Conservation (phyloP, 2,329 filamentous ascomycete genomes). For the Cladobotryum protrusum region DNA sequence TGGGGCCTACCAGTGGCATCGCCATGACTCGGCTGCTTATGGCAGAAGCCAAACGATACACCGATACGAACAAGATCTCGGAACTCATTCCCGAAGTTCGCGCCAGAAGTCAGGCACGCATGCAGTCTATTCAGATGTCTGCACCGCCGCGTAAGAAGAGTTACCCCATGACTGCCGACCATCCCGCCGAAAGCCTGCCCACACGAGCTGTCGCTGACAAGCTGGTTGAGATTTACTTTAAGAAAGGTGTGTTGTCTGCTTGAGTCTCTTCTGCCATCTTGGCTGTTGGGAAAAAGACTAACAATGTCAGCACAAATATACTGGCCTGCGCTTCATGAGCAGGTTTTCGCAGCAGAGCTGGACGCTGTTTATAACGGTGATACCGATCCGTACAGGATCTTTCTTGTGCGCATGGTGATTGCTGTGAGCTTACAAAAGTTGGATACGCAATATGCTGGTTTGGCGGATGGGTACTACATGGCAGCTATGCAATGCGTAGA, state of each 20-base stretch:
- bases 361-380: conserved; percentile 75
- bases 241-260: conserved; percentile 57
- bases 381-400: conserved; percentile 76
- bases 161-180: conserved; percentile 83
- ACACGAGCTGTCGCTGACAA: conserved; percentile 67
- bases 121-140: conserved; percentile 54
- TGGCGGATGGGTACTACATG: conserved; percentile 92
- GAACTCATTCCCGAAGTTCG: conserved; percentile 77
- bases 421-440: conserved; percentile 93
- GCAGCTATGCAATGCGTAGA: conserved; percentile 82
- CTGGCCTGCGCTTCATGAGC: conserved; percentile 81
- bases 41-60: conserved; percentile 92
- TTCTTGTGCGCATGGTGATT: conserved; percentile 83
- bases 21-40: conserved; percentile 92
- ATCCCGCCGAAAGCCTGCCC: conserved; percentile 70
- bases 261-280: conserved; percentile 1
- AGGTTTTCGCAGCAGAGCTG: conserved; percentile 66
- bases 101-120: conserved; percentile 47
- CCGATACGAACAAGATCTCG: conserved; percentile 82
- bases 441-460: conserved; percentile 79
- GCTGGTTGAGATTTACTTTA: conserved; percentile 77
- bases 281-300: conserved; percentile 7
- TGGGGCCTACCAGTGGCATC: conserved; percentile 92
- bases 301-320: conserved; percentile 67
- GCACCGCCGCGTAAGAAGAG: conserved; percentile 66